Base-by-base conservation (phyloP, 805 yeast genomes). In the Saccharomycopsis vini region DNA sequence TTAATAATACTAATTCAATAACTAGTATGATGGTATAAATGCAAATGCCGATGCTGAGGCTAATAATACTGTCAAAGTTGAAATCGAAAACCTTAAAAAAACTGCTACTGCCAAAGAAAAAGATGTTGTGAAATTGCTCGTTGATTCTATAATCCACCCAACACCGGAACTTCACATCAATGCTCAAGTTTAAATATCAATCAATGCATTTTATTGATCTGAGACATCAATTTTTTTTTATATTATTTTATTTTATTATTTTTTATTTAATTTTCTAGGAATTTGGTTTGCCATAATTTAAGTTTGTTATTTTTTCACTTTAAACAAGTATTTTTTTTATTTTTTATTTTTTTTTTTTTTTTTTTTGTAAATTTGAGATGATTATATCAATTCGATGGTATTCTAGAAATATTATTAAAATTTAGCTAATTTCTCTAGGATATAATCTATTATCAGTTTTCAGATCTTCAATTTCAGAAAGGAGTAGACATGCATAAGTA, bases 91-190 rank as follows among this genome's bases (percentile, higher is more conserved):
- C n/a, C 81, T 90, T 58, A 72, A 79, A 63, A 68, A 73, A 53
- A 69, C 76, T 46, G 86, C 81, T 33, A 63, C 69, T 15, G 70
- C 71, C 39, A 82, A 84, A 70, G 76, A 81, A 62, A 56, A 59
- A 3, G 71, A 67, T 21, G 96, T 90, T 38, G 78, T 84, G 49
- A 75, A 81, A 58, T 68, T 83, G 59, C 73, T 90, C 57, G 75
- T 88, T 42, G 85, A 80, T 43, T 85, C 95, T 33, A 84, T 88
- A 49, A 74, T 77, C 44, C 67, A 73, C 45, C 95, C 97, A 53
- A 75, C 73, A 41, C 92, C 95, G 34, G 85, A 81, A 60, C 69
- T 87, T 56, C 96, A 89, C 63, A 67, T 79, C 61, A 88, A 88
- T 61, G 92, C 92, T 52, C 52, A 44, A 22, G 22, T 40, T 22